phyloP scores from a whole-genome alignment of 164 flowering plant species.

The Malania oleifera region DNA sequence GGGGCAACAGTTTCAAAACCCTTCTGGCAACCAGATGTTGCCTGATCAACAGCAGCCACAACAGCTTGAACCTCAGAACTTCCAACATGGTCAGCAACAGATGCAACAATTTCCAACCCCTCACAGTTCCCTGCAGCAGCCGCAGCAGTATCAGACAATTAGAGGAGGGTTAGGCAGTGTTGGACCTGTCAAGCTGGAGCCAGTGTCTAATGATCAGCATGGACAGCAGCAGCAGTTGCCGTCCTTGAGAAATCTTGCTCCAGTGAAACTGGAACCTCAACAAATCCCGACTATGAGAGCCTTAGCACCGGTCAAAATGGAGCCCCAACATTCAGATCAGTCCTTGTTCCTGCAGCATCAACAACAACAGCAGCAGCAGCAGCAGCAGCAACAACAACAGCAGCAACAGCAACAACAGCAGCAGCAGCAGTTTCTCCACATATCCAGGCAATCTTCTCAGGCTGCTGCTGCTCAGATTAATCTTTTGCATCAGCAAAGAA shows the following conservation, averaged over 20 bases:
- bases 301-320: constrained; percentile 65
- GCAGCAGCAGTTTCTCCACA: constrained; percentile 50
- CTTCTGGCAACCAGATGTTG: constrained; percentile 46
- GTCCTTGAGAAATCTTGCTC: constrained; percentile 46
- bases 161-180: constrained; percentile 51
- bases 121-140: constrained; percentile 34
- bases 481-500: constrained; percentile 70
- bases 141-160: constrained; percentile 50
- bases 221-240: constrained; percentile 63
- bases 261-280: constrained; percentile 76
- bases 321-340: constrained; percentile 73
- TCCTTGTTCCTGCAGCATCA: constrained; percentile 70
- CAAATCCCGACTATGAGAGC: constrained; percentile 57
- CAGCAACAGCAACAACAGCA: constrained; percentile 40
- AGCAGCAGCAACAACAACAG: constrained; percentile 45
- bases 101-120: constrained; percentile 54
- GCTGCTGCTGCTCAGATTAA: constrained; percentile 69
- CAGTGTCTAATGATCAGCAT: constrained; percentile 53
- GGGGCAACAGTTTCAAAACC: constrained; percentile 58
- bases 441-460: constrained; percentile 78
- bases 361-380: constrained; percentile 59
- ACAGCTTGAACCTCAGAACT: constrained; percentile 62
- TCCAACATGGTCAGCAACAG: constrained; percentile 67
- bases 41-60: constrained; percentile 68
- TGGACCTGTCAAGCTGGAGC: constrained; percentile 78